Percentiles rank a stretch among this genome's conserved stretches.
Conservation (phyloP, 1,284 basidiomycete species). For the Heliocybe sulcata region DNA sequence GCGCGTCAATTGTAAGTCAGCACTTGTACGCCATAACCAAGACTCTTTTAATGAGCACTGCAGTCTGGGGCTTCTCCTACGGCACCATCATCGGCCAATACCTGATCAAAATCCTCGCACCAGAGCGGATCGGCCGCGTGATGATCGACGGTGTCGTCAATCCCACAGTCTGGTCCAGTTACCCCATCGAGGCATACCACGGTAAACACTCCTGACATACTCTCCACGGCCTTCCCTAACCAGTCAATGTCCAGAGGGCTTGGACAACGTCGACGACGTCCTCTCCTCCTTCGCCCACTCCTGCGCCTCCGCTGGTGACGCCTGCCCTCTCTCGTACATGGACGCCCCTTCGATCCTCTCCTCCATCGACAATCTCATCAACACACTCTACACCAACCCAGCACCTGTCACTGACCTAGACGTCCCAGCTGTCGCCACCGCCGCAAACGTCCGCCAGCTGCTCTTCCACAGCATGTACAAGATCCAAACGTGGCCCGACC, state of each 20-base stretch:
- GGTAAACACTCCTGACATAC: neutral
- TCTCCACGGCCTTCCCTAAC: neutral
- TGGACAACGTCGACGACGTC: slow-evolving; percentile 4
- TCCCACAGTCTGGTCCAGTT: neutral
- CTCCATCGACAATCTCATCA: neutral
- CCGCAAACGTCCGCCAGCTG: slow-evolving; percentile 1
- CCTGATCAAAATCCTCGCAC: slow-evolving; percentile 4
- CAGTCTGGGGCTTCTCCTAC: slow-evolving; percentile 6
- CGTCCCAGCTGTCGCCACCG: neutral
- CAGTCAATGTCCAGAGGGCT: neutral
- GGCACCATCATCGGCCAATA: slow-evolving; percentile 6
- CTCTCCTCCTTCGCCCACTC: neutral
- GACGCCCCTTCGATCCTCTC: neutral
- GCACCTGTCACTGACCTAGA: neutral
- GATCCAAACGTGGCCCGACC: neutral
- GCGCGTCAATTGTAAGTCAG: slow-evolving; percentile 1
- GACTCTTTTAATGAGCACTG: neutral
- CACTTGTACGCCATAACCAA: neutral
- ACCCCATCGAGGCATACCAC: neutral
- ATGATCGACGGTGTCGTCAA: slow-evolving; percentile 5
- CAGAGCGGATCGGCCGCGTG: neutral
- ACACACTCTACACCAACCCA: slow-evolving; percentile 3
- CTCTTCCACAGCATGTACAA: slow-evolving; percentile 1
- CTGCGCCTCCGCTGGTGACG: neutral
- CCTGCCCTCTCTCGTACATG: slow-evolving; percentile 3